These are phyloP conservation scores for Leccinellum rugosiceps DNA, from an alignment of 768 basidiomycete genomes.

Conservation along the genomic window DNA sequence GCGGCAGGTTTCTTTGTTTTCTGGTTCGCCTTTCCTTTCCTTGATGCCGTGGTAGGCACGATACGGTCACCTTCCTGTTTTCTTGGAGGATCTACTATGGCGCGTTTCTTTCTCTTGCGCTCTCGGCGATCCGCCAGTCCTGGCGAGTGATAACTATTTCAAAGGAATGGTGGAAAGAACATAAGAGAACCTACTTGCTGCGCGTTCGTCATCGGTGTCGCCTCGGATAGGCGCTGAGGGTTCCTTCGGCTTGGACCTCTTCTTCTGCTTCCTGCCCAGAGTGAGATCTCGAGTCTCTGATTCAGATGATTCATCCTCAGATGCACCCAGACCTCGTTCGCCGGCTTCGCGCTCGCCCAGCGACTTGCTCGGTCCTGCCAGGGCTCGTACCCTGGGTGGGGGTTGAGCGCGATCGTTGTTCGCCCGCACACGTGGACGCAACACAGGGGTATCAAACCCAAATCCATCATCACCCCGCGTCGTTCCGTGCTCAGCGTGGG, in stretches of 20 bases:
- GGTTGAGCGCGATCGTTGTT: conserved; percentile 1
- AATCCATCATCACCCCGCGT: conserved; percentile 19
- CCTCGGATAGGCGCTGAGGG: conserved; percentile 9
- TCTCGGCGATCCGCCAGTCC: conserved; percentile 66
- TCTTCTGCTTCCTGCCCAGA: conserved; percentile 16
- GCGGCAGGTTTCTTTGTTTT: conserved; percentile 27
- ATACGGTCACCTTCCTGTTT: conserved; percentile 7
- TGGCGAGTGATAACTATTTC: conserved; percentile 23
- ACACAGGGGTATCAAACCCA: conserved; percentile 54
- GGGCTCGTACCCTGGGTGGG: not conserved
- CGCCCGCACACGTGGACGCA: conserved; percentile 43
- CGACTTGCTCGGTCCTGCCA: not conserved
- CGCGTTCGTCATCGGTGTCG: conserved; percentile 35
- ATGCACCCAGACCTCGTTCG: not conserved
- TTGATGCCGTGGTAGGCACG: not conserved
- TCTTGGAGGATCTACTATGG: conserved; percentile 39
- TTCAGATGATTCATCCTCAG: not conserved
- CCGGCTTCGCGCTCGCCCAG: not conserved
- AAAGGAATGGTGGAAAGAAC: not conserved
- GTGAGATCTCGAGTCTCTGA: conserved; percentile 2
- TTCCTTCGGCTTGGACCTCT: conserved; percentile 25
- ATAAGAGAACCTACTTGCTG: conserved; percentile 31
- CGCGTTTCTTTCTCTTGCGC: conserved; percentile 55
- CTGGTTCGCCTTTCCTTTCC: conserved; percentile 13
- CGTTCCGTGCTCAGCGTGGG: conserved; percentile 7